Evolutionary conservation across 106 monocot genomes (phyloP).

Genomic region (Posidonia australis): DNA sequence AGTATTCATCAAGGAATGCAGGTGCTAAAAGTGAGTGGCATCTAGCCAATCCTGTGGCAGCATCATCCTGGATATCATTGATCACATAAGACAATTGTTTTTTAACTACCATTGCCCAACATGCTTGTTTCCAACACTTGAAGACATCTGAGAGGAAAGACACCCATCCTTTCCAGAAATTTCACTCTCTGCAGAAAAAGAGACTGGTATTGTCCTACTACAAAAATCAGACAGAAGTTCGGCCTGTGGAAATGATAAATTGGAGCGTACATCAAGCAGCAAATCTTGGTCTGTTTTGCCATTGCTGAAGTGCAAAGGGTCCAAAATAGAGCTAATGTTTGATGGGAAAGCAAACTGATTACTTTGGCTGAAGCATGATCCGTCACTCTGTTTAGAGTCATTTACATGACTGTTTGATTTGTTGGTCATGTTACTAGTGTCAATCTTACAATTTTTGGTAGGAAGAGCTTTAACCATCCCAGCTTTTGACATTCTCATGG

Average conservation of each 20-base stretch:
- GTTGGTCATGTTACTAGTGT: not conserved
- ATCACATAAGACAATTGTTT: too few species aligned
- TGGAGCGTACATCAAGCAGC: constrained; percentile 41
- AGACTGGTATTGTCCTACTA: constrained; percentile 17
- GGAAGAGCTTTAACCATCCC: not conserved
- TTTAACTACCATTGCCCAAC: not conserved
- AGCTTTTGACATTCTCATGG: not conserved
- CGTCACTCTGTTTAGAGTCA: constrained; percentile 24
- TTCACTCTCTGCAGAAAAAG: constrained; percentile 16
- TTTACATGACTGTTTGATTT: constrained; percentile 2
- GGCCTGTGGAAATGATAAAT: constrained; percentile 48
- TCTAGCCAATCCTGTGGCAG: too few species aligned
- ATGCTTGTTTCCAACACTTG: constrained; percentile 20
- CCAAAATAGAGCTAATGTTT: constrained; percentile 11
- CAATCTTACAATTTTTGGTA: not conserved
- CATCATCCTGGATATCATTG: too few species aligned
- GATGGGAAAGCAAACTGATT: constrained; percentile 23
- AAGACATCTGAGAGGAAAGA: not conserved
- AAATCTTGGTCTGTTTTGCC: constrained; percentile 48
- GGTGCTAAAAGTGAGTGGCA: too few species aligned
- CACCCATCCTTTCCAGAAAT: constrained; percentile 26
- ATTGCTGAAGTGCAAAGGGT: constrained; percentile 22
- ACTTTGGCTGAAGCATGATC: constrained; percentile 23
- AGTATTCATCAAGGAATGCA: too few species aligned
- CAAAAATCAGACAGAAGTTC: constrained; percentile 48